Conservation (phyloP, 2,329 filamentous ascomycete species). For the Cytospora piceicola region DNA sequence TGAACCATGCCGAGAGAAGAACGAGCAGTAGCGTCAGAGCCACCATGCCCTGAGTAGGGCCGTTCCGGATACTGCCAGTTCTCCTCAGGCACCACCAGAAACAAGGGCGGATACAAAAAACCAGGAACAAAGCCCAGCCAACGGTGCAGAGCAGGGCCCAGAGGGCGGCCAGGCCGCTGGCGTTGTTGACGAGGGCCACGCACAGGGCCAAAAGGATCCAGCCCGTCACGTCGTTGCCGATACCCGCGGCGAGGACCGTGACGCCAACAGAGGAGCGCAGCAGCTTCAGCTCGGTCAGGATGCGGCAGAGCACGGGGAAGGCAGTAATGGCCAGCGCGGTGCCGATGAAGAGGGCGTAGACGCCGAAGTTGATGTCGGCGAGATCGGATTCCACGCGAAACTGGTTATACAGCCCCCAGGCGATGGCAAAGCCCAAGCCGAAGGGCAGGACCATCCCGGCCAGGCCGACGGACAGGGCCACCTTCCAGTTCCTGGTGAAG, state of each 20-base stretch:
- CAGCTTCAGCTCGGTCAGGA: conserved; percentile 87
- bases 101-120: conserved; percentile 71
- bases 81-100: conserved; percentile 76
- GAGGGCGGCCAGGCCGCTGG: conserved; percentile 78
- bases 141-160: conserved; percentile 79
- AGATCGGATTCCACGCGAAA: conserved; percentile 57
- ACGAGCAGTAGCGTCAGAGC: conserved; percentile 80
- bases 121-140: conserved; percentile 76
- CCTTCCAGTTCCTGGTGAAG: conserved; percentile 77
- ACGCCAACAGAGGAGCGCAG: conserved; percentile 82
- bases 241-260: conserved; percentile 86
- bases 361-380: conserved; percentile 52
- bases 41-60: conserved; percentile 83
- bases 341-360: conserved; percentile 77
- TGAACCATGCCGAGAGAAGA: conserved; percentile 82
- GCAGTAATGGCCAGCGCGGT: conserved; percentile 92
- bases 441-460: conserved; percentile 84
- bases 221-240: conserved; percentile 88
- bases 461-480: conserved; percentile 76
- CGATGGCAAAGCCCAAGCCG: conserved; percentile 77
- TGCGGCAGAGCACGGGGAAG: conserved; percentile 90
- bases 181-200: conserved; percentile 89
- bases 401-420: conserved; percentile 78
- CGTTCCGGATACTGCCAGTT: conserved; percentile 81
- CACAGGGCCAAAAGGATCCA: conserved; percentile 94